Evolutionary conservation across 2,329 filamentous ascomycete species (phyloP).

Genomic region (Penicillium sp.): DNA sequence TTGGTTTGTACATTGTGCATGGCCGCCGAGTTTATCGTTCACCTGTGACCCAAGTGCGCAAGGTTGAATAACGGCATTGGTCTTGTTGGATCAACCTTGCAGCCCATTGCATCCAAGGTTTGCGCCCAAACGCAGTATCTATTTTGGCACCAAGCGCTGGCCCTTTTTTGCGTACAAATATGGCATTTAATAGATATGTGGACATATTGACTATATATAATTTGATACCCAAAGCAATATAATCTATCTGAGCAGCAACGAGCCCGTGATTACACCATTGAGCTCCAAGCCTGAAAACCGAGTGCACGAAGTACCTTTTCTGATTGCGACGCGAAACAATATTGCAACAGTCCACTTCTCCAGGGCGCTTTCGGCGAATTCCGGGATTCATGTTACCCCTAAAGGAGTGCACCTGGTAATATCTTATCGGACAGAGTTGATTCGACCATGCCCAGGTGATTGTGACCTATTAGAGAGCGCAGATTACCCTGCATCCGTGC

Average conservation of each 20-base stretch:
- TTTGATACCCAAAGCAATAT: not conserved
- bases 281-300: not conserved
- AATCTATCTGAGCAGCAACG: not conserved
- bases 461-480: not conserved
- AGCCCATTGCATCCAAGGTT: no score
- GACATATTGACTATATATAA: conserved; percentile 2
- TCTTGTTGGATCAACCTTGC: not conserved
- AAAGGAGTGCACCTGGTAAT: not conserved
- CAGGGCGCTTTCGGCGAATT: conserved; percentile 3
- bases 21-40: conserved; percentile 24
- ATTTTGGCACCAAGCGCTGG: conserved; percentile 2
- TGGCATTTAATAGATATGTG: conserved; percentile 10
- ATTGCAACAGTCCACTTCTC: conserved; percentile 35
- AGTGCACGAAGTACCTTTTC: conserved; percentile 12
- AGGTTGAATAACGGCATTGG: conserved; percentile 10
- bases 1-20: conserved; percentile 23
- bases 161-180: conserved; percentile 3
- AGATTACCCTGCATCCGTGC: not conserved
- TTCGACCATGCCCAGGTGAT: not conserved
- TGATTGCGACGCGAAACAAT: conserved; percentile 40
- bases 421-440: not conserved
- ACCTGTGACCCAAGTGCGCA: conserved; percentile 26
- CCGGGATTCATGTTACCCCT: not conserved
- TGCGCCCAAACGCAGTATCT: not conserved
- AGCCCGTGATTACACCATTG: not conserved